These are phyloP conservation scores for Fusarium kyushuense DNA, from an alignment of 2,329 filamentous ascomycete species.

Conservation along the genomic window DNA sequence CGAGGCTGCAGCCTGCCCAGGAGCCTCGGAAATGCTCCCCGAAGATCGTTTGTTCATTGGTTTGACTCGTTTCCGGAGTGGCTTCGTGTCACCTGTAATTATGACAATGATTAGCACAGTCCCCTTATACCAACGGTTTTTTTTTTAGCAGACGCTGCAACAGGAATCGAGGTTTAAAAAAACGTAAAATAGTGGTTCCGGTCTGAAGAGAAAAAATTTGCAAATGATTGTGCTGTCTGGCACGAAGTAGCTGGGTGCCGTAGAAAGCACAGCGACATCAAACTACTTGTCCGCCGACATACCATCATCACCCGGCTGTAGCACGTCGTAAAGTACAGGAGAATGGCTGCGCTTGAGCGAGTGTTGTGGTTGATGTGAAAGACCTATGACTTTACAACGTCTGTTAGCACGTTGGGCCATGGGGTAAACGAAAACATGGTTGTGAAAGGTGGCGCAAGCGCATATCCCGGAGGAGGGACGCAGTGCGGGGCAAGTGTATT, in stretches of 20 bases:
- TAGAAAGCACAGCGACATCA: conserved; percentile 52
- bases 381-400: conserved; percentile 54
- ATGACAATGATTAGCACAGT: conserved; percentile 48
- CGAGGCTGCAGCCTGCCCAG: conserved; percentile 64
- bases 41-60: conserved; percentile 70
- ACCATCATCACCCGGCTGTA: conserved; percentile 76
- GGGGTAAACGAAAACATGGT: neutral
- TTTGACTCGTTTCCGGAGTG: conserved; percentile 68
- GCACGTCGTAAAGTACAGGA: conserved; percentile 71
- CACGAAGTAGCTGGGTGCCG: conserved; percentile 42
- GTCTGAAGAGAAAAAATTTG: conserved; percentile 23
- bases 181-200: conserved; percentile 48
- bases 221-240: conserved; percentile 25
- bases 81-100: conserved; percentile 61
- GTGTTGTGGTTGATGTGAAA: conserved; percentile 68
- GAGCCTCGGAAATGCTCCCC: conserved; percentile 67
- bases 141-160: neutral
- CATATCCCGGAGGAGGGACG: conserved; percentile 6
- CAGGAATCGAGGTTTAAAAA: conserved; percentile 48
- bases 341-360: conserved; percentile 85
- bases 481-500: conserved; percentile 35
- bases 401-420: conserved; percentile 46
- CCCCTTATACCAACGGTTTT: neutral
- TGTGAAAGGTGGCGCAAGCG: conserved; percentile 17
- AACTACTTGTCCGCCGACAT: conserved; percentile 62